Base-by-base conservation (phyloP, 805 yeast species). In the Lachancea sp. region DNA sequence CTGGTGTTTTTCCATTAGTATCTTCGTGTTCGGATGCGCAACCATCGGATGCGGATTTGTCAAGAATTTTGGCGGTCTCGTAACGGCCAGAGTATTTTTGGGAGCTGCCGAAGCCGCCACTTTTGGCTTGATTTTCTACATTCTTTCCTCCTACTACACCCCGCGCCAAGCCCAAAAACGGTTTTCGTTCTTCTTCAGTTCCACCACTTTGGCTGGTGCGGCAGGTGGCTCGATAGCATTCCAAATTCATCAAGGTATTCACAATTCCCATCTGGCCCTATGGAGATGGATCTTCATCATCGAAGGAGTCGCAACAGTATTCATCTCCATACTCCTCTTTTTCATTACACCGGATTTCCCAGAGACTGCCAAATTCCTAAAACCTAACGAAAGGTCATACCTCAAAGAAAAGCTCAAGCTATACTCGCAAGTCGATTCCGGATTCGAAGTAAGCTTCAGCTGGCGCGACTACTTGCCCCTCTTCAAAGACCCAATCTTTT, bases 221-320 rank as follows among this genome's bases (percentile, higher is more conserved):
- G 40, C 41, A 8, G 40, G 41, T n/a, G 45, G 45, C n/a, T 42
- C 41, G 20, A 36, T 42, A 8, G 45, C 45, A 15, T 36, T 29
- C 20, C 41, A 36, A 27, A 42, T 42, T 12, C 27, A 36, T 29
- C 20, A 27, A 27, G 36, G 35, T 16, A 36, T 36, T 12, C 30
- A 30, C n/a, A 42, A 36, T 30, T 22, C n/a, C 15, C 36, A 30
- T 13, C 33, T 42, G n/a, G 41, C 41, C 20, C 29, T 22, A 17
- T 42, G 45, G 45, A 35, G 45, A 35, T 42, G 45, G 45, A 42
- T 42, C n/a, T 42, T 42, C 30, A 19, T 42, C 26, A 42, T 29
- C 19, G 45, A 42, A 25, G 45, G 45, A 17, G 34, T 29, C 3
- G 41, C 30, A 10, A 42, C 45, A 11, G 41, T 42, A 19, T 26